A percentile compares a stretch with the other conserved stretches of the same genome.
Evolutionary conservation across 257 asterid species (phyloP).

Genomic region (Nicotiana attenuata): DNA sequence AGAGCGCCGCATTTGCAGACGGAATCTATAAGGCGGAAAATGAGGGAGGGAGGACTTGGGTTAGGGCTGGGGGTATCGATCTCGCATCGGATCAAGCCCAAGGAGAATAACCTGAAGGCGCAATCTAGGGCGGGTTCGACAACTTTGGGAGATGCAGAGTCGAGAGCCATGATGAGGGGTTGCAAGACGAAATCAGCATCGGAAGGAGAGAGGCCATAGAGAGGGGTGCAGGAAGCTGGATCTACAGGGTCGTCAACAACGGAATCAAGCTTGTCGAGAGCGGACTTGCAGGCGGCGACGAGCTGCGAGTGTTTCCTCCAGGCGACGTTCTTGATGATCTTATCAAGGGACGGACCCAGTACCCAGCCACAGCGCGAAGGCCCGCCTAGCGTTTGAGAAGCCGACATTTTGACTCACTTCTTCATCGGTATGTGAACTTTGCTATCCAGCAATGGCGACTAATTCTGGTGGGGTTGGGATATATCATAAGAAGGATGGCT

Average conservation of each 20-base stretch:
- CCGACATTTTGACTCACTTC: conserved; percentile 4
- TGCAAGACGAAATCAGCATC: conserved; percentile 69
- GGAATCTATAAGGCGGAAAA: conserved; percentile 65
- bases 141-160: conserved; percentile 81
- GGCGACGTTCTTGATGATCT: conserved; percentile 91
- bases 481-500: neutral
- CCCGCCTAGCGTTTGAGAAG: conserved; percentile 83
- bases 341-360: conserved; percentile 90
- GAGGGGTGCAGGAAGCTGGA: conserved; percentile 80
- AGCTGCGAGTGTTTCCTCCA: conserved; percentile 97
- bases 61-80: conserved; percentile 20
- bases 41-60: conserved; percentile 30
- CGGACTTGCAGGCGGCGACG: conserved; percentile 85
- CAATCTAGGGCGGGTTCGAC: conserved; percentile 95
- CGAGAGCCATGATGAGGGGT: conserved; percentile 69
- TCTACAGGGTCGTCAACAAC: conserved; percentile 50
- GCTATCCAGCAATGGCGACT: neutral
- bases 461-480: neutral
- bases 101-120: conserved; percentile 65
- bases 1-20: conserved; percentile 71
- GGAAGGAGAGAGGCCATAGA: conserved; percentile 63
- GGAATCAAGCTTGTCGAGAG: conserved; percentile 81
- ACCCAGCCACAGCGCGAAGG: conserved; percentile 92
- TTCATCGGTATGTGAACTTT: neutral
- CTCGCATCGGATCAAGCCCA: conserved; percentile 72